Percentiles rank a stretch among this genome's conserved stretches.
These are phyloP conservation scores for Exidia glandulosa DNA, from an alignment of 768 basidiomycete species.

Conservation along the genomic window DNA sequence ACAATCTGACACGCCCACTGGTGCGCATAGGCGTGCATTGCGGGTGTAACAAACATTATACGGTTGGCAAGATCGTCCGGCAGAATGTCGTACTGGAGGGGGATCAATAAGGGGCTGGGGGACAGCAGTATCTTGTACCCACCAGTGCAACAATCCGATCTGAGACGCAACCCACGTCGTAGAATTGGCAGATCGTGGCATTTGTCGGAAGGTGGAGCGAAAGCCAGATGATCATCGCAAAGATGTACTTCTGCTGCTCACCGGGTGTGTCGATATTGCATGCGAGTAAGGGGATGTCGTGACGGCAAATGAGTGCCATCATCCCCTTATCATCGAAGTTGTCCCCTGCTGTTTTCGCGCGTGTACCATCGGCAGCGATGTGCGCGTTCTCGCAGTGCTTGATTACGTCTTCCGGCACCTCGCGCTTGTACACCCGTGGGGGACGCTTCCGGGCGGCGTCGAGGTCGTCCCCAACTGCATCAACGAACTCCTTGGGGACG, in stretches of 20 bases:
- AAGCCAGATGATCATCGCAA: neutral
- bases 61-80: neutral
- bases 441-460: neutral
- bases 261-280: conserved; percentile 3
- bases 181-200: neutral
- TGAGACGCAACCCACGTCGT: neutral
- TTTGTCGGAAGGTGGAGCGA: neutral
- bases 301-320: neutral
- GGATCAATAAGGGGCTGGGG: neutral
- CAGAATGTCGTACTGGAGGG: neutral
- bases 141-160: neutral
- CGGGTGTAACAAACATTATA: neutral
- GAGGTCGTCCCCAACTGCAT: neutral
- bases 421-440: neutral
- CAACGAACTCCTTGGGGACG: neutral
- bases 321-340: neutral
- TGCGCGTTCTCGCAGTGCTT: neutral
- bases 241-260: neutral
- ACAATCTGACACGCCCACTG: neutral
- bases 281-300: neutral
- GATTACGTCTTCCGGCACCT: neutral
- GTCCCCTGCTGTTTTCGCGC: neutral
- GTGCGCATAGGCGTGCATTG: neutral
- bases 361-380: neutral
- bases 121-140: neutral